Percentiles rank a stretch among this genome's conserved stretches.
phyloP scores from a whole-genome alignment of 2,329 filamentous ascomycete species.

The Phyllosticta citribraziliensis region DNA sequence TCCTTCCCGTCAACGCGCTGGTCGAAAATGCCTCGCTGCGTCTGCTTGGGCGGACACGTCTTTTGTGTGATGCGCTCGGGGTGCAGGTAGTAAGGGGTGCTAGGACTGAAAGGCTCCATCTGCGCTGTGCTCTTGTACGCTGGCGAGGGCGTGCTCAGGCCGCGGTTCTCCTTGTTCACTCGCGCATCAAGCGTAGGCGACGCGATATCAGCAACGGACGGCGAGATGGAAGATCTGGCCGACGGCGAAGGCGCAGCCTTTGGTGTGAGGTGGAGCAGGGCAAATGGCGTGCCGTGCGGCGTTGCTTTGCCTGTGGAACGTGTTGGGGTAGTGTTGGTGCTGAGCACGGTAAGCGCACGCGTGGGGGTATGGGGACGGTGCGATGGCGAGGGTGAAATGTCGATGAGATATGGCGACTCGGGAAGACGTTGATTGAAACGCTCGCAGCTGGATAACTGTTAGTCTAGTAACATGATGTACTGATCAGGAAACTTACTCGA shows the following conservation, averaged over 20 bases:
- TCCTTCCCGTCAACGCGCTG: background rate
- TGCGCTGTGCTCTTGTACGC: conserved; percentile 12
- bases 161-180: conserved; percentile 11
- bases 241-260: conserved; percentile 18
- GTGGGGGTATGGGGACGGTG: conserved; percentile 12
- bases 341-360: conserved; percentile 10
- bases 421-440: conserved; percentile 24
- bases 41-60: conserved; percentile 46
- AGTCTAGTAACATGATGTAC: background rate
- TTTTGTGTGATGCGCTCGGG: conserved; percentile 37
- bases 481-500: conserved; percentile 55
- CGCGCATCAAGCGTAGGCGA: background rate
- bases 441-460: conserved; percentile 18
- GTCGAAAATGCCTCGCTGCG: conserved; percentile 10
- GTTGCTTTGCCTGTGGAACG: conserved; percentile 23
- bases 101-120: conserved; percentile 23
- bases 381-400: conserved; percentile 13
- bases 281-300: conserved; percentile 15
- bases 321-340: conserved; percentile 11
- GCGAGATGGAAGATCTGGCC: conserved; percentile 17
- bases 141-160: conserved; percentile 19
- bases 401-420: conserved; percentile 24
- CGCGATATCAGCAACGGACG: conserved; percentile 4
- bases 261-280: conserved; percentile 15
- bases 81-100: conserved; percentile 37